Evolutionary conservation across 2,329 filamentous ascomycete genomes (phyloP), one percentile per base, ranked within the genome.

Genomic region (Mycosphaerella arachidis): DNA sequence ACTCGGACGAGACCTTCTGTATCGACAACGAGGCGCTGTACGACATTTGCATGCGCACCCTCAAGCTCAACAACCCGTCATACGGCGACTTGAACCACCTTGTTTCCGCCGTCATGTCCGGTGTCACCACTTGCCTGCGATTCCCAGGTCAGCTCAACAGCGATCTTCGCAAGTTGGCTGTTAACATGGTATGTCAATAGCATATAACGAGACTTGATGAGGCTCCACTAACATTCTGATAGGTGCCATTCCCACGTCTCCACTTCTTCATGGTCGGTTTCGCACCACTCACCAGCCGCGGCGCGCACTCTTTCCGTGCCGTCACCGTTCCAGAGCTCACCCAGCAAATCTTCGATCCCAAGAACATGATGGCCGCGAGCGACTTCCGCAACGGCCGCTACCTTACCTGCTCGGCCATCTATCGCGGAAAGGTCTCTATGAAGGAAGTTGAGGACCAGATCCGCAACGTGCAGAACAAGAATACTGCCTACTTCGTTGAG

Each of bases 251-350:
- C 90, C 94, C 94, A 71, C 94, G 94, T 92, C 91, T 99, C 67
- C 94, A 99, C 83, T 99, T 99, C 89, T 99, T 99, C 88, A 99
- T 99, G 94, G 94, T 99, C 78, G 94, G 94, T 79, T 99, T 99
- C 78, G 93, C 94, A 80, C 94, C 94, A 77, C 86, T 99, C 75
- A 99, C 94, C 79, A 96, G 91, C 81, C 88, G 89, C 79, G 87
- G 88, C 73, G 89, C 93, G 70, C 81, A 95, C 85, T 91, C 90
- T 72, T 99, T 97, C 93, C 94, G 94, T 77, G 93, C 94, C 70
- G 90, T 99, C 79, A 92, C 89, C 75, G 94, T 99, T 65, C 93
- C 94, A 61, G 94, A 99, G 85, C 86, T 99, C 79, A 97, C 94
- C 74, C 94, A 99, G 85, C 94, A 99, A 82, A 99, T 99, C 92